Conservation (phyloP, 1,284 basidiomycete genomes). For the Papiliotrema terrestris region DNA sequence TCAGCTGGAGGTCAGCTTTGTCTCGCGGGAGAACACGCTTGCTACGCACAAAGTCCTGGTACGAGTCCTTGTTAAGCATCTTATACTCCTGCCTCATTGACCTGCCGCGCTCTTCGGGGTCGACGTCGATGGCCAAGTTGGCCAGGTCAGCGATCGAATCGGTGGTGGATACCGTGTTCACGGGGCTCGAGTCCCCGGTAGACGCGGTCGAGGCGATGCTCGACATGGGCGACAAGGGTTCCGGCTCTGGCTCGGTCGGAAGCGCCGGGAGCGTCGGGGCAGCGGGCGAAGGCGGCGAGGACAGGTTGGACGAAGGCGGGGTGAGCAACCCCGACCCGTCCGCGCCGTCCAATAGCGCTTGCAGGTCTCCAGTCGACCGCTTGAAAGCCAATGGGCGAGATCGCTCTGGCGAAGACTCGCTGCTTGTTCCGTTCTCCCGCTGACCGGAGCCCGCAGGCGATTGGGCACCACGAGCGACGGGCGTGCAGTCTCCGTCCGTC, state of each 20-base stretch:
- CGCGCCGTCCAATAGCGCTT: slow-evolving; percentile 15
- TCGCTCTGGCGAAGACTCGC: slow-evolving; percentile 18
- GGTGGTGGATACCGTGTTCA: slow-evolving; percentile 22
- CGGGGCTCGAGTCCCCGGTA: slow-evolving; percentile 43
- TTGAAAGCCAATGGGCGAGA: slow-evolving; percentile 17
- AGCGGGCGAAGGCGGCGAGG: slow-evolving; percentile 42
- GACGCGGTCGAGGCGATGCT: slow-evolving; percentile 32
- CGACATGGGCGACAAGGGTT: slow-evolving; percentile 17
- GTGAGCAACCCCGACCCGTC: slow-evolving; percentile 34
- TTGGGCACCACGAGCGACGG: slow-evolving; percentile 26
- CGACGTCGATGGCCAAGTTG: slow-evolving; percentile 17
- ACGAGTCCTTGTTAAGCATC: slow-evolving; percentile 25
- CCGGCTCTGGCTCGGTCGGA: no score
- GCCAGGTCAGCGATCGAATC: slow-evolving; percentile 28
- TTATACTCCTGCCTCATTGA: slow-evolving; percentile 23
- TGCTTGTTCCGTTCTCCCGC: background rate
- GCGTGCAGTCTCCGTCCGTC: slow-evolving; percentile 29
- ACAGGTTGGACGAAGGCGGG: slow-evolving; percentile 43
- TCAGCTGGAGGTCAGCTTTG: slow-evolving; percentile 26
- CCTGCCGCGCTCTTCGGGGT: slow-evolving; percentile 22
- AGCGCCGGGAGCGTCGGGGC: slow-evolving; percentile 4
- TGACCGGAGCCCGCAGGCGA: slow-evolving; percentile 21
- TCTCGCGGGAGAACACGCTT: background rate
- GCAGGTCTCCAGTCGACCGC: slow-evolving; percentile 36
- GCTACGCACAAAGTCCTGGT: slow-evolving; percentile 46